Evolutionary conservation across 768 basidiomycete genomes (phyloP).

Genomic region (Naganishia kalamii): DNA sequence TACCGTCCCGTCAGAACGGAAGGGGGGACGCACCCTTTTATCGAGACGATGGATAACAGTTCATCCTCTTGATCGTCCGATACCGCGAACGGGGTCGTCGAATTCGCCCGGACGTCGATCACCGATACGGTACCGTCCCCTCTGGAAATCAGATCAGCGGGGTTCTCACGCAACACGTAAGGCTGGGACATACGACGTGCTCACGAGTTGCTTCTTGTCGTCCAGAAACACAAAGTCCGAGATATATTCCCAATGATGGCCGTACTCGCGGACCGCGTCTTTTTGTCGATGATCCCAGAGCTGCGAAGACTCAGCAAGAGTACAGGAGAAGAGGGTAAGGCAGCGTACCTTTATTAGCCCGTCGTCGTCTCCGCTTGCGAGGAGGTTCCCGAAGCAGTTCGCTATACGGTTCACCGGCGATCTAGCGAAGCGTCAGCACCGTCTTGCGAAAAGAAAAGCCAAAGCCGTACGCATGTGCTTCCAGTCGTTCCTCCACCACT

Average conservation of each 20-base stretch:
- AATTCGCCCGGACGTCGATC: slow-evolving; percentile 79
- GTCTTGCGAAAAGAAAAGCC: neutral
- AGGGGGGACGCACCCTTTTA: slow-evolving; percentile 60
- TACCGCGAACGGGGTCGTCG: slow-evolving; percentile 67
- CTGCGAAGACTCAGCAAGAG: slow-evolving; percentile 49
- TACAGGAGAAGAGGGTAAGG: neutral
- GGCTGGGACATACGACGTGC: slow-evolving; percentile 63
- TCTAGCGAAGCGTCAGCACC: neutral
- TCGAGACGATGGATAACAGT: slow-evolving; percentile 72
- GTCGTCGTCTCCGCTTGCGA: slow-evolving; percentile 87
- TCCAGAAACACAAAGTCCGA: slow-evolving; percentile 82
- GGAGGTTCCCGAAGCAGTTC: slow-evolving; percentile 60
- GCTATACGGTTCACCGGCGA: slow-evolving; percentile 79
- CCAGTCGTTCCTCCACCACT: slow-evolving; percentile 31
- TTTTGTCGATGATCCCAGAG: slow-evolving; percentile 80
- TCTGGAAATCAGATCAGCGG: slow-evolving; percentile 48
- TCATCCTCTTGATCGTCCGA: slow-evolving; percentile 97
- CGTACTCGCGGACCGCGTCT: slow-evolving; percentile 61
- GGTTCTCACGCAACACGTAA: neutral
- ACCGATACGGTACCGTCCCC: slow-evolving; percentile 91
- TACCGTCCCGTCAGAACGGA: slow-evolving; percentile 33
- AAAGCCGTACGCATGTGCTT: slow-evolving; percentile 39
- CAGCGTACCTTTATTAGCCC: slow-evolving; percentile 74
- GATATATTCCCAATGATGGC: slow-evolving; percentile 89
- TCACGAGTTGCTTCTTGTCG: slow-evolving; percentile 74